Base-by-base conservation (phyloP, 805 yeast species). In the Teunomyces pallodes region DNA sequence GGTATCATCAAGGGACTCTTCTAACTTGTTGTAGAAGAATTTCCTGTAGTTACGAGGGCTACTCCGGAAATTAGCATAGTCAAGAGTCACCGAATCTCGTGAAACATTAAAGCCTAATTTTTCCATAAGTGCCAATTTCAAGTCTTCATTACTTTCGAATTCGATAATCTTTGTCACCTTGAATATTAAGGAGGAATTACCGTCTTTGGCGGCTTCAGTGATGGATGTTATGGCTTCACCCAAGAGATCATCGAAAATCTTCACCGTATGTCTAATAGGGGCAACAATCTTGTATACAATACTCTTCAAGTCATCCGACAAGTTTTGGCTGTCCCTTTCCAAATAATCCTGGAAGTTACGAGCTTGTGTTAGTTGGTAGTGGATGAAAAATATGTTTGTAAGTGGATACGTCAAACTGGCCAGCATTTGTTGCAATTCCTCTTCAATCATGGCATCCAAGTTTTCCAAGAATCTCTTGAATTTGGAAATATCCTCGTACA, bases 261-360 rank as follows among this genome's bases (percentile, higher is more conserved):
- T 68, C 4, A 83, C 70, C 2, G 84, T 64, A 2, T 60, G 66
- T 40, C 56, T 75, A 59, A 36, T 69, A 1, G 83, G 81, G 5
- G 69, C 59, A 26, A 82, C 75, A 28, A 86, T 77, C 52, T 80
- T 80, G 33, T 66, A 62, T n/a, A 87, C 79, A 6, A 89, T 84
- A 36, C 85, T 75, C 54, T 81, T 78, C 12, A 84, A 81, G 62
- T 91, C 96, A 29, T 80, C 83, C 1, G 83, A 52, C 52, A 70
- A 59, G n/a, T 48, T 50, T 10, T 44, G 50, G 3, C 87, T 75
- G 64, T 86, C 76, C n/a, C 65, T 68, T 48, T 74, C 74, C 46
- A 91, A 76, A 60, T 85, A 87, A 54, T 92, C 97, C 53, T 77
- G 81, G 55, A 91, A 82, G 64, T 90, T 92, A 45, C 95, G 75